phyloP scores from a whole-genome alignment of 192 early-diverging fungal genomes.

The Obelidium mucronatum region DNA sequence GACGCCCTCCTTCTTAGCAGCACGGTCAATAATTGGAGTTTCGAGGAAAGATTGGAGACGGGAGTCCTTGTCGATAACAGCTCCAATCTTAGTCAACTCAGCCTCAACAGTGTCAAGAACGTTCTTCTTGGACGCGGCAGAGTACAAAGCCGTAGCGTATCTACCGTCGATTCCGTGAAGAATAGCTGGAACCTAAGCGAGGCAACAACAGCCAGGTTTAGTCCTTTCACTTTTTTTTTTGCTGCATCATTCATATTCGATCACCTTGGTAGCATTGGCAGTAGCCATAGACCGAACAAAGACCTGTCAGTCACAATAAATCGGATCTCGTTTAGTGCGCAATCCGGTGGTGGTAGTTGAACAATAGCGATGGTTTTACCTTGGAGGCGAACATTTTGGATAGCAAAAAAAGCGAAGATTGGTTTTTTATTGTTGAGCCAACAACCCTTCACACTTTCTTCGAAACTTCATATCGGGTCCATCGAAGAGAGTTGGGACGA shows the following conservation, averaged over 20 bases:
- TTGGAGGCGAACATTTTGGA: background rate
- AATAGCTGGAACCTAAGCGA: constrained; percentile 74
- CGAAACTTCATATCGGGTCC: constrained; percentile 21
- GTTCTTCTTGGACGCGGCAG: constrained; percentile 87
- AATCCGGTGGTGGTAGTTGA: background rate
- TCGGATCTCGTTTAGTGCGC: background rate
- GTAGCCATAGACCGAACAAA: constrained; percentile 27
- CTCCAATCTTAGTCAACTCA: constrained; percentile 77
- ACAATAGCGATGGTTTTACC: background rate
- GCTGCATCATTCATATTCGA: too few relatives aligned
- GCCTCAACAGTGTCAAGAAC: constrained; percentile 80
- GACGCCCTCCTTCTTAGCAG: constrained; percentile 80
- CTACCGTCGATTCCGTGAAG: constrained; percentile 96
- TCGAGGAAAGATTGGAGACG: constrained; percentile 77
- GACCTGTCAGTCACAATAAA: background rate
- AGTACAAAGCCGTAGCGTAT: constrained; percentile 96
- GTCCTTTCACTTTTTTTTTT: too few relatives aligned
- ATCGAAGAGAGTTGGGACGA: constrained; percentile 20
- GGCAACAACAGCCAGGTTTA: too few relatives aligned
- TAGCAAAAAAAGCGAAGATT: background rate
- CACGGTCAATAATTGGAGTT: constrained; percentile 85
- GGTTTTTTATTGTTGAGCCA: constrained; percentile 6
- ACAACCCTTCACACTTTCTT: too few relatives aligned
- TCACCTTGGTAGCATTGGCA: constrained; percentile 13
- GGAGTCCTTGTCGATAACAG: constrained; percentile 75